Evolutionary conservation across 345 rosid species (phyloP), one percentile per base, ranked within the genome.

Genomic region (Mallotus nudiflorus): DNA sequence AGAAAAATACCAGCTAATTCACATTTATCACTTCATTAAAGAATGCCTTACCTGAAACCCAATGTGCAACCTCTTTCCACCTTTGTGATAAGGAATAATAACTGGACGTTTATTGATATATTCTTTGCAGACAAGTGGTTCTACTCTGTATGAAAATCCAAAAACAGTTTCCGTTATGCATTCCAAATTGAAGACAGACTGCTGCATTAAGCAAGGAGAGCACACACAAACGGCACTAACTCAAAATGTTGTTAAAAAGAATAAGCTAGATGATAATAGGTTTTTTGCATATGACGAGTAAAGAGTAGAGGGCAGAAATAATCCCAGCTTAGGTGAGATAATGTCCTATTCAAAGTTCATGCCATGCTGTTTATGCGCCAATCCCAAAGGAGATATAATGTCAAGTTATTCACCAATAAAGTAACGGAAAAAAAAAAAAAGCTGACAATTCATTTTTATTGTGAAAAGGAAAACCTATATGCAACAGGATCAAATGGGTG

Each of bases 401-500:
- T 12, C 46, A 42, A 42, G 9, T 4, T 42, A 42, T 42, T 42
- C 14, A 12, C 11, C n/a, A n/a, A n/a, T n/a, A n/a, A n/a, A n/a
- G n/a, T n/a, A n/a, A n/a, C n/a, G n/a, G n/a, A n/a, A n/a, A n/a
- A n/a, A n/a, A n/a, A n/a, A n/a, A n/a, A n/a, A n/a, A n/a, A n/a
- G n/a, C n/a, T n/a, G n/a, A n/a, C n/a, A n/a, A n/a, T n/a, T n/a
- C n/a, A n/a, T n/a, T n/a, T n/a, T n/a, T n/a, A n/a, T n/a, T n/a
- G n/a, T n/a, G n/a, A 72, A 57, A 37, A 72, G 60, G 72, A 81
- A 69, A 55, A 95, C 99, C 99, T 90, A 80, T 92, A 95, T 66
- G 99, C 99, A 74, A 95, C 99, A 59, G 99, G 99, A 82, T 95
- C 99, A 76, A 71, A 95, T 25, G 98, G 99, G 78, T 92, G 98